Evolutionary conservation across 768 basidiomycete genomes (phyloP), one percentile per base, ranked within the genome.

Genomic region (Royoungia palumana): DNA sequence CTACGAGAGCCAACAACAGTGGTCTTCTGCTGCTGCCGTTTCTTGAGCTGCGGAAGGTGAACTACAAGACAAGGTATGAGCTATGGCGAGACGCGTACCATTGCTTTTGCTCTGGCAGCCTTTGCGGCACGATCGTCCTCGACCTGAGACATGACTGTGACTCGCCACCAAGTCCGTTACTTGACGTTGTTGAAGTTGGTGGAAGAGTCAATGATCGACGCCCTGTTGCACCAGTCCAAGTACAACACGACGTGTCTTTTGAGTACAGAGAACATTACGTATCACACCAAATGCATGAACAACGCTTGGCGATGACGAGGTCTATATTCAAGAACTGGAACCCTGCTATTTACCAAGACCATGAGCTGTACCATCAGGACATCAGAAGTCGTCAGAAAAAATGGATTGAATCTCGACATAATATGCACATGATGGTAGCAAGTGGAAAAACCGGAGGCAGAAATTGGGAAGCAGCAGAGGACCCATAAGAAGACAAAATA

Each of bases 51-150:
- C 20, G 30, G 44, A 20, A 41, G 39, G 19, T 51, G 21, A 61
- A 46, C 19, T 24, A 20, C 14, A 32, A 16, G 46, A 39, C 36
- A 28, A 48, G 0, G 17, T 24, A 41, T 19, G 9, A 22, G 25
- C 7, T 14, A 34, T 21, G 2, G 44, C 24, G 5, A 35, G 42
- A 47, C 43, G 67, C 77, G 49, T 64, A 91, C 90, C 80, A 93
- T 62, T 41, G 87, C 89, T 67, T 87, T 89, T 47, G 87, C 90
- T 53, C 90, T 80, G 3, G 90, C 90, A 47, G 89, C 80, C 69
- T 87, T 90, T 14, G 80, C 81, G 45, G 87, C 87, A 52, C 89
- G 80, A 53, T 92, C 90, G 43, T 78, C 76, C 59, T 89, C 89
- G 21, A 82, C 76, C 80, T 62, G 53, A 24, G 54, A 56, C 56